Base-by-base conservation (phyloP, 1,284 basidiomycete species). In the Marasmius oreades region DNA sequence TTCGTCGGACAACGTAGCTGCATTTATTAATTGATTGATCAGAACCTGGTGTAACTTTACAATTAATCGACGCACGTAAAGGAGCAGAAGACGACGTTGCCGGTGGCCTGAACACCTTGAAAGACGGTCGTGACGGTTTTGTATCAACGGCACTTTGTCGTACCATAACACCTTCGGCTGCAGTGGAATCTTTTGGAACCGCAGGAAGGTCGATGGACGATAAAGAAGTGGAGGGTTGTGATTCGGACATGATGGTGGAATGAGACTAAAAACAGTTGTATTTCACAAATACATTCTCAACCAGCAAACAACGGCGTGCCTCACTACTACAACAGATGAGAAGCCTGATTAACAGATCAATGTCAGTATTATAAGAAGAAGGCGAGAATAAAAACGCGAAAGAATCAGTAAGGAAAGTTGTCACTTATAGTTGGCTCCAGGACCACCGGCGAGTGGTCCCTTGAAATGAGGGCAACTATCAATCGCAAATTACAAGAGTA, bases 401-500 rank as follows among this genome's bases (percentile, higher is more conserved):
- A 55, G 34, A 52, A 84, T 80, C 68, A 69, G 68, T 64, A 59
- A 70, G 33, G 28, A 42, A 64, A 70, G 66, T 80, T 83, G 86
- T 90, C 88, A 88, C 88, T 90, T 80, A 70, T 68, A 77, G 75
- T 69, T 70, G 67, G 63, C 76, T 79, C 78, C 86, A 87, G 85
- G 80, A 77, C 72, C 77, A 80, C 85, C 75, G 88, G 87, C 87
- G 75, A 77, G 86, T 79, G 76, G 70, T 72, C 82, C 85, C 80
- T 88, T 88, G 80, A 77, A 75, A 65, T 78, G 75, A 74, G 76
- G 74, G 66, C 67, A 70, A 71, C 73, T 70, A 72, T 87, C 88
- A 86, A 90, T 89, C 87, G 88, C 88, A 90, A 90, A 90, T 90
- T 90, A 90, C 88, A 74, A 76, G 69, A 71, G 76, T 67, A 72